Evolutionary conservation across 768 basidiomycete genomes (phyloP).

Genomic region (Lactarius deliciosus): DNA sequence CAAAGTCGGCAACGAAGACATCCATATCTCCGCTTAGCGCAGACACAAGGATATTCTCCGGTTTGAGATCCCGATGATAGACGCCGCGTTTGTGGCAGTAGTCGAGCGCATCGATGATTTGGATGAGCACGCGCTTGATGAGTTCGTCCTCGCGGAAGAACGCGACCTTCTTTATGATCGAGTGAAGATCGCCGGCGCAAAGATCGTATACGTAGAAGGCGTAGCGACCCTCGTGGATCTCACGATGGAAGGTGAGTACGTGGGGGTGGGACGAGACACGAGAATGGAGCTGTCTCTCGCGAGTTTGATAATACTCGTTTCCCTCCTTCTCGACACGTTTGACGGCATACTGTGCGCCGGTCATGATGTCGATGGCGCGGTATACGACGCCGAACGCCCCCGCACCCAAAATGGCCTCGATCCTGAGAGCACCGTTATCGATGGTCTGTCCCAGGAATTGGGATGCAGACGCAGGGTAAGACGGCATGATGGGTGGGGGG

Average conservation of each 20-base stretch:
- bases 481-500: constrained; percentile 1
- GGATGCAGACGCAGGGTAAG: not conserved
- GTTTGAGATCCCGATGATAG: constrained; percentile 9
- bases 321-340: constrained; percentile 75
- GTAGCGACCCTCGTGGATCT: constrained; percentile 74
- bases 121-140: constrained; percentile 18
- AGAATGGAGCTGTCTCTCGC: constrained; percentile 77
- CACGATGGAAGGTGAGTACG: constrained; percentile 84
- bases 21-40: constrained; percentile 11
- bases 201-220: constrained; percentile 38
- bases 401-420: constrained; percentile 82
- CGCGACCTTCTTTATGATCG: constrained; percentile 3
- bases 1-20: constrained; percentile 18
- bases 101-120: constrained; percentile 21
- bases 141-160: constrained; percentile 19
- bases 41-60: constrained; percentile 5
- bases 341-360: constrained; percentile 61
- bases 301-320: constrained; percentile 32
- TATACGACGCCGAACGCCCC: constrained; percentile 98
- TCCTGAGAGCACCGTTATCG: constrained; percentile 75
- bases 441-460: constrained; percentile 40
- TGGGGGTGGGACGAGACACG: constrained; percentile 72
- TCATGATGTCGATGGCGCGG: constrained; percentile 61
- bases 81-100: constrained; percentile 21
- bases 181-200: constrained; percentile 16